Evolutionary conservation across 2,329 filamentous ascomycete species (phyloP).

Genomic region (Bisporella sp.): DNA sequence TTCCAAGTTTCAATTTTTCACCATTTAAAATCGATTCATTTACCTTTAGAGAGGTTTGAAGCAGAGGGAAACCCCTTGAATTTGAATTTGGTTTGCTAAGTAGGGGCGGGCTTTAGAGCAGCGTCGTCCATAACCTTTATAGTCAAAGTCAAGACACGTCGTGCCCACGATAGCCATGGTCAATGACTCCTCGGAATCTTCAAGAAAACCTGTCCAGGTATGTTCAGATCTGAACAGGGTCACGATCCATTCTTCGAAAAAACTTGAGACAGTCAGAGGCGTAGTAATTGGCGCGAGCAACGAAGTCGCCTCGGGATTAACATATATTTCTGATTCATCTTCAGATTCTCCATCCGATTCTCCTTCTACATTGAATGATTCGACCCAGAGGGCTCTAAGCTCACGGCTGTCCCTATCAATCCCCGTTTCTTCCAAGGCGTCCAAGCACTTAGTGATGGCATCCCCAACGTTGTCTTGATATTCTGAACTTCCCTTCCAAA

Average conservation of each 20-base stretch:
- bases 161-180: too few relatives aligned
- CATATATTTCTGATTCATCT: not conserved
- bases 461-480: constrained; percentile 7
- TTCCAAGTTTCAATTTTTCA: too few relatives aligned
- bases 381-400: constrained; percentile 9
- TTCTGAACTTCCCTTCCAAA: constrained; percentile 4
- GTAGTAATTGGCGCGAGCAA: not conserved
- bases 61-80: too few relatives aligned
- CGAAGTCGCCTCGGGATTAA: too few relatives aligned
- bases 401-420: constrained; percentile 10
- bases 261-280: not conserved
- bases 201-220: too few relatives aligned
- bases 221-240: constrained; percentile 5
- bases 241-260: constrained; percentile 2
- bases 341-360: constrained; percentile 9
- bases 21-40: too few relatives aligned
- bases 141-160: too few relatives aligned
- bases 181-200: too few relatives aligned
- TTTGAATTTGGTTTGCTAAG: too few relatives aligned
- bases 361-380: constrained; percentile 7
- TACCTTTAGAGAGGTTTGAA: too few relatives aligned
- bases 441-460: constrained; percentile 9
- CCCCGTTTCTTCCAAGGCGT: constrained; percentile 6
- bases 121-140: too few relatives aligned
- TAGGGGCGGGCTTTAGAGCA: too few relatives aligned